Evolutionary conservation across 495 filamentous ascomycete species (phyloP).

Genomic region (Penicillium herquei): DNA sequence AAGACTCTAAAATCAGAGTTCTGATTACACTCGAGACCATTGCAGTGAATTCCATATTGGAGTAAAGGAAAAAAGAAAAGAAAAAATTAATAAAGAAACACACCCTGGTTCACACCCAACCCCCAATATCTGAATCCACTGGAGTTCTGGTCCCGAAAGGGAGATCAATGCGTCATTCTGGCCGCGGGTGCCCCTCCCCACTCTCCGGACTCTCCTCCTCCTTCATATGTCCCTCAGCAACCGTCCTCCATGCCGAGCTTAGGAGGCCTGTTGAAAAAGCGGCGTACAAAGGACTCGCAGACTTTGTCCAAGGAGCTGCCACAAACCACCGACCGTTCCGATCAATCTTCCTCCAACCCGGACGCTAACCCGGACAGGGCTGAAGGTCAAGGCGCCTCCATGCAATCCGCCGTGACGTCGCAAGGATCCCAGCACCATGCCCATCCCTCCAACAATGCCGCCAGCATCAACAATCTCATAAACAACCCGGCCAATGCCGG

Average conservation of each 20-base stretch:
- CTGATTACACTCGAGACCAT: not conserved
- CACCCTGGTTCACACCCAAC: not conserved
- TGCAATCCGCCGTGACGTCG: slow-evolving; percentile 37
- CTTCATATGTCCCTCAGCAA: slow-evolving; percentile 11
- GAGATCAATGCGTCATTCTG: slow-evolving; percentile 36
- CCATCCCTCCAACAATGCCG: slow-evolving; percentile 35
- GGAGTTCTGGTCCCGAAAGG: slow-evolving; percentile 1
- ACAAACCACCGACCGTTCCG: slow-evolving; percentile 40
- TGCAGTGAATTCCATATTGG: not conserved
- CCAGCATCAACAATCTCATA: slow-evolving; percentile 47
- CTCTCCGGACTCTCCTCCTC: slow-evolving; percentile 19
- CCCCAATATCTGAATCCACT: not conserved
- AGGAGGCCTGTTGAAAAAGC: slow-evolving; percentile 91
- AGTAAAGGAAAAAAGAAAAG: no score
- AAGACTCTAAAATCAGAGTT: not conserved
- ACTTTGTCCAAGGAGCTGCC: slow-evolving; percentile 52
- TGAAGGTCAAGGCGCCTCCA: slow-evolving; percentile 38
- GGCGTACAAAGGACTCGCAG: slow-evolving; percentile 82
- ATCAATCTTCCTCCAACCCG: slow-evolving; percentile 51
- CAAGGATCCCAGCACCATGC: slow-evolving; percentile 31
- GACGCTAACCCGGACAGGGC: slow-evolving; percentile 21
- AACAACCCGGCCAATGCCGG: slow-evolving; percentile 25
- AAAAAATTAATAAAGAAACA: not conserved
- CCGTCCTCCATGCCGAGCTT: slow-evolving; percentile 45
- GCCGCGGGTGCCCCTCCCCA: slow-evolving; percentile 24